Evolutionary conservation across 2,329 filamentous ascomycete genomes (phyloP).

Genomic region (Colletotrichum sp.): DNA sequence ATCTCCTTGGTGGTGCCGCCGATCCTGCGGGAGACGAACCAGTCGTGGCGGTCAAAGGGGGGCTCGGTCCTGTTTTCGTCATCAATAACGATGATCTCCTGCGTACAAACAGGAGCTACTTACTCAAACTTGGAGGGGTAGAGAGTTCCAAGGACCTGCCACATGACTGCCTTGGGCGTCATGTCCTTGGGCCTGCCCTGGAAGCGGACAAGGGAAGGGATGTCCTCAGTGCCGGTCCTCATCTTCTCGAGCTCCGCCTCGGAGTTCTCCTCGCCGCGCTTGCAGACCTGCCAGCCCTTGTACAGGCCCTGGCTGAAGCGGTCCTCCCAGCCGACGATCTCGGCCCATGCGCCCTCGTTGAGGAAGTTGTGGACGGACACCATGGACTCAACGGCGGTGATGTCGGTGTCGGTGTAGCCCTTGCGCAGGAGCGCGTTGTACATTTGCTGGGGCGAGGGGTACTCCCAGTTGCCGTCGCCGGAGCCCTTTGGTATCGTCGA

Average conservation of each 20-base stretch:
- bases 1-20: slow-evolving; percentile 76
- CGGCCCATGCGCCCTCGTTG: slow-evolving; percentile 95
- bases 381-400: slow-evolving; percentile 95
- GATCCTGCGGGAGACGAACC: slow-evolving; percentile 82
- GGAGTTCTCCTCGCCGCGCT: slow-evolving; percentile 72
- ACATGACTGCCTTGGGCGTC: slow-evolving; percentile 88
- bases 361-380: slow-evolving; percentile 97
- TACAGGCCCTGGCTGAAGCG: slow-evolving; percentile 78
- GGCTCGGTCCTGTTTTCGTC: slow-evolving; percentile 67
- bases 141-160: slow-evolving; percentile 79
- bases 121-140: slow-evolving; percentile 77
- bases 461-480: slow-evolving; percentile 87
- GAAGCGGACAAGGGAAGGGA: slow-evolving; percentile 83
- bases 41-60: slow-evolving; percentile 96
- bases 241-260: slow-evolving; percentile 51
- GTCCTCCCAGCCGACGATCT: slow-evolving; percentile 93
- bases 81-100: too few species aligned
- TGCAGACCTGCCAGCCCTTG: slow-evolving; percentile 76
- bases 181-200: slow-evolving; percentile 87
- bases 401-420: slow-evolving; percentile 92
- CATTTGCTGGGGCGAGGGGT: slow-evolving; percentile 98
- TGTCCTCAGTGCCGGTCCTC: slow-evolving; percentile 56
- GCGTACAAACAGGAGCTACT: too few species aligned
- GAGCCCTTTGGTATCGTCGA: slow-evolving; percentile 92
- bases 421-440: slow-evolving; percentile 98